phyloP scores from a whole-genome alignment of 2,329 filamentous ascomycete species.

The Bipolaris cookei region DNA sequence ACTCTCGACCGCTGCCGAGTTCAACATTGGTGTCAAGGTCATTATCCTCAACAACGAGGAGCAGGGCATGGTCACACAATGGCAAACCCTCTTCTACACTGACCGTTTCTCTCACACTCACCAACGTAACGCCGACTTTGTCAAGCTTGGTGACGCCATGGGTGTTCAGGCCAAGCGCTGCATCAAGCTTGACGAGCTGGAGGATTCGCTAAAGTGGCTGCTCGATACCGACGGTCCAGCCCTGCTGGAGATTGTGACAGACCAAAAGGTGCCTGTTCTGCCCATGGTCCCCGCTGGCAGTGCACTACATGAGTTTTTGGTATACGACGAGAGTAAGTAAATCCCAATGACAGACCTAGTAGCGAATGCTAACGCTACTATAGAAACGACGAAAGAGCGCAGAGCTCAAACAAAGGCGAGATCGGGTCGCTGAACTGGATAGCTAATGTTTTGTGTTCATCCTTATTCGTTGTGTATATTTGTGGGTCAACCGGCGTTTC shows the following conservation, averaged over 20 bases:
- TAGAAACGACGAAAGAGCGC: slow-evolving; percentile 35
- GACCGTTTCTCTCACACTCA: slow-evolving; percentile 93
- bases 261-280: slow-evolving; percentile 89
- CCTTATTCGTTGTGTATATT: slow-evolving; percentile 28
- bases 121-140: slow-evolving; percentile 94
- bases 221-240: slow-evolving; percentile 86
- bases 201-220: slow-evolving; percentile 83
- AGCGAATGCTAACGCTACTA: slow-evolving; percentile 11
- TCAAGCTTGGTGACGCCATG: slow-evolving; percentile 93
- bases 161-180: slow-evolving; percentile 76
- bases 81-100: slow-evolving; percentile 97
- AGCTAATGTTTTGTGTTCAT: slow-evolving; percentile 14
- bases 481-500: slow-evolving; percentile 29
- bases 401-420: slow-evolving; percentile 40
- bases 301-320: slow-evolving; percentile 89
- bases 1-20: slow-evolving; percentile 89
- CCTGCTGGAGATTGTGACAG: slow-evolving; percentile 87
- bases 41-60: slow-evolving; percentile 97
- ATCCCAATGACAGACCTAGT: not conserved
- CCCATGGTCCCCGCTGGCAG: slow-evolving; percentile 94
- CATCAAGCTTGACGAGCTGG: slow-evolving; percentile 76
- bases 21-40: slow-evolving; percentile 95
- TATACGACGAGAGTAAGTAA: slow-evolving; percentile 77
- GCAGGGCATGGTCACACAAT: slow-evolving; percentile 98
- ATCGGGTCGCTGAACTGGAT: slow-evolving; percentile 32